These are phyloP conservation scores for Coffea canephora DNA, from an alignment of 257 asterid genomes.

Conservation along the genomic window DNA sequence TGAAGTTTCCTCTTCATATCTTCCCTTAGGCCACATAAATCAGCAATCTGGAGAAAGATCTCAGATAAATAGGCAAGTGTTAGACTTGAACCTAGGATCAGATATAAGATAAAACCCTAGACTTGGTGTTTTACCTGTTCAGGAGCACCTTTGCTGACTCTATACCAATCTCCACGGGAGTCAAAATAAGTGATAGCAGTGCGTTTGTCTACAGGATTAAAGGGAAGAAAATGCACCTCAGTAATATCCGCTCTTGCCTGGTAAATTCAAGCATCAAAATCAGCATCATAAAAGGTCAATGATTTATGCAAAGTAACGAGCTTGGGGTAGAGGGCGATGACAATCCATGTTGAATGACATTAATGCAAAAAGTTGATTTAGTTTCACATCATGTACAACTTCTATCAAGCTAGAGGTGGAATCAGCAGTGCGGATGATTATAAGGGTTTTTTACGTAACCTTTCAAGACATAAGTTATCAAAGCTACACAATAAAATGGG, in stretches of 20 bases:
- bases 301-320: not conserved
- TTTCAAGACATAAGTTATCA: not conserved
- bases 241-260: slow-evolving; percentile 94
- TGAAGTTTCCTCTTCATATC: slow-evolving; percentile 38
- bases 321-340: too few relatives aligned
- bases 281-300: not conserved
- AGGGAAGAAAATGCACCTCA: slow-evolving; percentile 86
- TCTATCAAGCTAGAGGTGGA: not conserved
- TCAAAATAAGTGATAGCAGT: slow-evolving; percentile 82
- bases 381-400: not conserved
- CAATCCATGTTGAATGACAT: not conserved
- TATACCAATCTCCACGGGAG: slow-evolving; percentile 68
- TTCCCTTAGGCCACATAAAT: slow-evolving; percentile 36
- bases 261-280: not conserved
- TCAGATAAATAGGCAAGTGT: not conserved
- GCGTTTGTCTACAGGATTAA: slow-evolving; percentile 89
- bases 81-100: not conserved
- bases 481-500: not conserved
- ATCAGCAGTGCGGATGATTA: not conserved
- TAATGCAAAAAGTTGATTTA: not conserved
- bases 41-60: slow-evolving; percentile 33
- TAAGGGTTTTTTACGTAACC: not conserved
- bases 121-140: slow-evolving; percentile 56
- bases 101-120: not conserved
- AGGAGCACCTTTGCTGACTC: slow-evolving; percentile 96